A percentile compares a stretch with the other conserved stretches of the same genome.
Conservation (phyloP, 2,329 filamentous ascomycete species). For the Cladosporium velox region DNA sequence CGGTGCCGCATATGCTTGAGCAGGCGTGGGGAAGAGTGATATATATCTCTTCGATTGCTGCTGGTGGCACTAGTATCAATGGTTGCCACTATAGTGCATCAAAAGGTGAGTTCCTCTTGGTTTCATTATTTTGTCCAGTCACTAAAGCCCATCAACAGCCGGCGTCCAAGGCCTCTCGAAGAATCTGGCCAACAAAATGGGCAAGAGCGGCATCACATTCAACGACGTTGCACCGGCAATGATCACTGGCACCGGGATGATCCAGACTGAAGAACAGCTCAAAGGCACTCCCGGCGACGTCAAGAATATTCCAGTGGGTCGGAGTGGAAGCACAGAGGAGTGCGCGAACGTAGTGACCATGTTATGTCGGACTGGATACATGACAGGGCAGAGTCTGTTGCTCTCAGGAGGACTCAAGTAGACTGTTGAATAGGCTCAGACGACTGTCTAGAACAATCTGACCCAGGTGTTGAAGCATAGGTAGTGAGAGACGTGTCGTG, state of each 20-base stretch:
- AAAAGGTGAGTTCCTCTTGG: slow-evolving; percentile 19
- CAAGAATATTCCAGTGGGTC: slow-evolving; percentile 60
- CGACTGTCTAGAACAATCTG: background rate
- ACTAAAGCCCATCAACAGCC: slow-evolving; percentile 15
- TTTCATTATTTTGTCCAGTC: slow-evolving; percentile 16
- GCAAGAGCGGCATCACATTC: slow-evolving; percentile 63
- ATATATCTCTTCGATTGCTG: slow-evolving; percentile 66
- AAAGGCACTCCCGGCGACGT: slow-evolving; percentile 56
- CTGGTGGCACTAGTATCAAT: slow-evolving; percentile 64
- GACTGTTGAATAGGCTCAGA: background rate
- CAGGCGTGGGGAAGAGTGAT: slow-evolving; percentile 65
- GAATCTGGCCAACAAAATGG: slow-evolving; percentile 62
- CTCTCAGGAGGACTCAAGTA: slow-evolving; percentile 36
- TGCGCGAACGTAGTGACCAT: slow-evolving; percentile 63
- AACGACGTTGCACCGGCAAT: slow-evolving; percentile 71
- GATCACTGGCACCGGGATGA: slow-evolving; percentile 62
- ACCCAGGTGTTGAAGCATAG: background rate
- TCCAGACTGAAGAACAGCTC: slow-evolving; percentile 54
- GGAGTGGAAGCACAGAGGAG: slow-evolving; percentile 60
- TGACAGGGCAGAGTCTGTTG: slow-evolving; percentile 36
- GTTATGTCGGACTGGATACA: slow-evolving; percentile 61
- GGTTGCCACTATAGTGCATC: slow-evolving; percentile 37
- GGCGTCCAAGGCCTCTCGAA: slow-evolving; percentile 66
- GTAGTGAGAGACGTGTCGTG: background rate
- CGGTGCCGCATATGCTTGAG: slow-evolving; percentile 61